phyloP scores from a whole-genome alignment of 371 early-diverging fungal genomes.

The Apophysomyces trapeziformis region DNA sequence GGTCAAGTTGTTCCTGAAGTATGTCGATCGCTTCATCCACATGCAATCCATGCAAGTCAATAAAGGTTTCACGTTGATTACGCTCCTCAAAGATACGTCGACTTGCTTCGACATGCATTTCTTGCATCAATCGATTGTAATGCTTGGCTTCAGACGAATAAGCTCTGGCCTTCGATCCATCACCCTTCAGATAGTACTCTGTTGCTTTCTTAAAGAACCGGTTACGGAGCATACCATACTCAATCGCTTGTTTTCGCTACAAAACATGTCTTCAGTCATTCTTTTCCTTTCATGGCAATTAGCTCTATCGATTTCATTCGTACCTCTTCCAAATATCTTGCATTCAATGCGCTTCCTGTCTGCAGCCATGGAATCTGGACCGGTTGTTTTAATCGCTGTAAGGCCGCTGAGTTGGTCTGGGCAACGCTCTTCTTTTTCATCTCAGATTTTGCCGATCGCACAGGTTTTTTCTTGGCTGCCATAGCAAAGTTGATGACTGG shows the following conservation, averaged over 20 bases:
- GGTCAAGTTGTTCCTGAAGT: slow-evolving; percentile 52
- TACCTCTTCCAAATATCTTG: slow-evolving; percentile 53
- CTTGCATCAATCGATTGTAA: slow-evolving; percentile 62
- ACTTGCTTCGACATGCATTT: slow-evolving; percentile 62
- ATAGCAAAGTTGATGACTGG: slow-evolving; percentile 39
- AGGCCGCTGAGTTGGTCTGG: slow-evolving; percentile 3
- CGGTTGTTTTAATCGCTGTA: slow-evolving; percentile 38
- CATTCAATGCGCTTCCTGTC: slow-evolving; percentile 53
- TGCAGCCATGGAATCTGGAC: slow-evolving; percentile 61
- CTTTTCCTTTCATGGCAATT: background rate
- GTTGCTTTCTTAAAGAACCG: slow-evolving; percentile 62
- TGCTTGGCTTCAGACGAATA: slow-evolving; percentile 61
- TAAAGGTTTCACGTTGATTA: slow-evolving; percentile 56
- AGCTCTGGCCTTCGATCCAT: slow-evolving; percentile 57
- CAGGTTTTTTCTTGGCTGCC: slow-evolving; percentile 38
- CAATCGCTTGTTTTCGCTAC: slow-evolving; percentile 57
- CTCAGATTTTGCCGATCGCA: slow-evolving; percentile 20
- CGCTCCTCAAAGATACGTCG: slow-evolving; percentile 58
- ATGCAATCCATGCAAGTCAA: slow-evolving; percentile 69
- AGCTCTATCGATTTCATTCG: background rate
- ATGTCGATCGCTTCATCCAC: slow-evolving; percentile 60
- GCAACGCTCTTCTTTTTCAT: background rate
- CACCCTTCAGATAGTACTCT: slow-evolving; percentile 58
- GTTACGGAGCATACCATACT: slow-evolving; percentile 60
- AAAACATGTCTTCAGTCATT: background rate